phyloP scores from a whole-genome alignment of 2,329 filamentous ascomycete genomes.

The Apiospora marii region DNA sequence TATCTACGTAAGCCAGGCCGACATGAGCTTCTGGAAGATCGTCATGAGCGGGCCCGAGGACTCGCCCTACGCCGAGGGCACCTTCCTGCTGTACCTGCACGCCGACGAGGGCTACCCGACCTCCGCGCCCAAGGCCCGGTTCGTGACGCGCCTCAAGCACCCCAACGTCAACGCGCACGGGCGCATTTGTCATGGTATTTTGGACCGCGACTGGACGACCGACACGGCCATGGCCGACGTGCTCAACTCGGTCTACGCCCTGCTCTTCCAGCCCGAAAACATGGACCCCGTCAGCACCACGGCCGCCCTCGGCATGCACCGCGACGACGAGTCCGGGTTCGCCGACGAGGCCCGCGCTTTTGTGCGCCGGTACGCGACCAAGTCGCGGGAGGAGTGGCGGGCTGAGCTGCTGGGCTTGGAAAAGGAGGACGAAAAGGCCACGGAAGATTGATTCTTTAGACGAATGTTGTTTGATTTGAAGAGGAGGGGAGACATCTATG shows the following conservation, averaged over 20 bases:
- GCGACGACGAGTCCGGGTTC: background rate
- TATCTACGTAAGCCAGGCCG: conserved; percentile 47
- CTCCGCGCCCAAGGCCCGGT: conserved; percentile 80
- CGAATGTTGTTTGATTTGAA: no score
- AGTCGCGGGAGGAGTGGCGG: background rate
- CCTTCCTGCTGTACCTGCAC: conserved; percentile 79
- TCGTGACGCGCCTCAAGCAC: conserved; percentile 81
- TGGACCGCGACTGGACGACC: conserved; percentile 34
- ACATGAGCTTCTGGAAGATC: conserved; percentile 50
- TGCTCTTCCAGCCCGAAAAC: conserved; percentile 31
- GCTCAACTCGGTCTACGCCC: conserved; percentile 31
- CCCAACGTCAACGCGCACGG: conserved; percentile 81
- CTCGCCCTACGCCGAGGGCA: conserved; percentile 59
- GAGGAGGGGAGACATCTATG: no score
- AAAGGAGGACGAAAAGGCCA: no score
- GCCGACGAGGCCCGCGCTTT: background rate
- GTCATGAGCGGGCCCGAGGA: conserved; percentile 42
- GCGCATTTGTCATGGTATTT: conserved; percentile 66
- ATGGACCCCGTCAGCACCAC: conserved; percentile 30
- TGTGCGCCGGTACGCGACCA: background rate
- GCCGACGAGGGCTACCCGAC: conserved; percentile 81
- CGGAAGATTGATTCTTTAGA: no score
- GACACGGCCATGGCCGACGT: conserved; percentile 33
- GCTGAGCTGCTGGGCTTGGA: background rate
- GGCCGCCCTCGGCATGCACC: background rate